phyloP scores from a whole-genome alignment of 169 alveolate species.

The Eimeria falciformis region DNA sequence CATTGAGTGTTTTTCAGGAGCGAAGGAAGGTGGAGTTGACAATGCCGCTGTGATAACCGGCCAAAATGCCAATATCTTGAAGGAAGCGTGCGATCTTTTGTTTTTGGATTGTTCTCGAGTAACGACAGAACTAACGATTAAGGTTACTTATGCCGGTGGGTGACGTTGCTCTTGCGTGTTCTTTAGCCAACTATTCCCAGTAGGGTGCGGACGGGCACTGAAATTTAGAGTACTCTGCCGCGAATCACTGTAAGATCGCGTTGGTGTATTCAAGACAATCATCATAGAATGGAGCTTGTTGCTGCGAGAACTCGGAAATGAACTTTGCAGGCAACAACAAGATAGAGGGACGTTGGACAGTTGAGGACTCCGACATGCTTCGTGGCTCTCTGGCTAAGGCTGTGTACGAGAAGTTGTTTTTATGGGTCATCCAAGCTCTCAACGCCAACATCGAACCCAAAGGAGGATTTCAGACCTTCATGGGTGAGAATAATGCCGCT shows the following conservation, averaged over 20 bases:
- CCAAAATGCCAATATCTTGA: slow-evolving; percentile 80
- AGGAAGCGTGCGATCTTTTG: slow-evolving; percentile 89
- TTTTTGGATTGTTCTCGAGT: slow-evolving; percentile 84
- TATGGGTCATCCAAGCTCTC: slow-evolving; percentile 95
- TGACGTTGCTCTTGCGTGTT: too few relatives aligned
- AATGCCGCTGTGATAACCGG: slow-evolving; percentile 90
- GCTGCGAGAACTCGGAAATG: too few relatives aligned
- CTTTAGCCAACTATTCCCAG: too few relatives aligned
- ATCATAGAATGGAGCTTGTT: too few relatives aligned
- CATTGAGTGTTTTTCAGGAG: slow-evolving; percentile 77
- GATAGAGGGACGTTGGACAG: slow-evolving; percentile 91
- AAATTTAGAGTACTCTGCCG: too few relatives aligned
- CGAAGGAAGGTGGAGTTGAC: slow-evolving; percentile 89
- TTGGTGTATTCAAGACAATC: too few relatives aligned
- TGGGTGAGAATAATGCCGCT: slow-evolving; percentile 87
- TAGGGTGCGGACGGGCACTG: too few relatives aligned
- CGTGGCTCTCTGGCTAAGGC: slow-evolving; percentile 95
- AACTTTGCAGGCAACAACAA: slow-evolving; percentile 85
- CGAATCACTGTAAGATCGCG: too few relatives aligned
- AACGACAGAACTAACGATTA: slow-evolving; percentile 86
- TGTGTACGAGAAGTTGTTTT: slow-evolving; percentile 96
- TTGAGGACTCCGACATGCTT: slow-evolving; percentile 90
- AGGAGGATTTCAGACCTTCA: slow-evolving; percentile 88
- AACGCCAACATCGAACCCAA: slow-evolving; percentile 94
- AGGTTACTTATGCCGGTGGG: slow-evolving; percentile 87